Evolutionary conservation across 148 eudicot genomes (phyloP), one percentile per base, ranked within the genome.

Genomic region (Persicaria tinctoria): DNA sequence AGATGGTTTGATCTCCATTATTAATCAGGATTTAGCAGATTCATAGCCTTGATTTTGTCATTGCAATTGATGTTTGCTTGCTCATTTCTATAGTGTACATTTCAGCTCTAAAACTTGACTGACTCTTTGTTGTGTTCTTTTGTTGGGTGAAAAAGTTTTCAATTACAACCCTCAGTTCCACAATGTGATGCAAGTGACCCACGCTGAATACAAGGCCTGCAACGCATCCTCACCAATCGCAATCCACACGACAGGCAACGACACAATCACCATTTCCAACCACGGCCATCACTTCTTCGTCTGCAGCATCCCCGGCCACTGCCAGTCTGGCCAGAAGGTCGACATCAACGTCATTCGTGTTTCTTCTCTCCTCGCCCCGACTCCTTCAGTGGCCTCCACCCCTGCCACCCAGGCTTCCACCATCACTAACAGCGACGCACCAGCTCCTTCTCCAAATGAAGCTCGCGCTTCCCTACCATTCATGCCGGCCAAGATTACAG

Each of bases 131-230:
- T 60, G 64, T 57, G 3, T 63, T 11, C n/a, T 41, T 23, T 23
- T 66, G 70, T 41, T 41, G 47, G 47, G 41, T 11, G 11, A 27
- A 63, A 0, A 88, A 94, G 98, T 82, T 76, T 94, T 94, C 74
- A 72, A 84, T 64, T 94, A 94, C 89, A 84, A 78, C 38, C 86
- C 90, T 6, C 91, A 94, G 49, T 91, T 89, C 72, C 98, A 94
- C 89, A 91, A 94, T 50, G 98, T 94, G 73, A 87, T 94, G 92
- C 98, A 90, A 89, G 97, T 94, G 13, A 84, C 66, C 51, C 97
- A 91, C 72, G 55, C 75, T 1, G 90, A 82, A 23, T 94, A 81
- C 84, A 76, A 76, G 80, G 51, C 89, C 2, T 94, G 98, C 83
- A 88, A 91, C 71, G 84, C 84, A 0, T 87, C 96, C 1, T 79